Evolutionary conservation across 31 red algal genomes (phyloP), one percentile per base, ranked within the genome.

Genomic region (Endocladia muricata): DNA sequence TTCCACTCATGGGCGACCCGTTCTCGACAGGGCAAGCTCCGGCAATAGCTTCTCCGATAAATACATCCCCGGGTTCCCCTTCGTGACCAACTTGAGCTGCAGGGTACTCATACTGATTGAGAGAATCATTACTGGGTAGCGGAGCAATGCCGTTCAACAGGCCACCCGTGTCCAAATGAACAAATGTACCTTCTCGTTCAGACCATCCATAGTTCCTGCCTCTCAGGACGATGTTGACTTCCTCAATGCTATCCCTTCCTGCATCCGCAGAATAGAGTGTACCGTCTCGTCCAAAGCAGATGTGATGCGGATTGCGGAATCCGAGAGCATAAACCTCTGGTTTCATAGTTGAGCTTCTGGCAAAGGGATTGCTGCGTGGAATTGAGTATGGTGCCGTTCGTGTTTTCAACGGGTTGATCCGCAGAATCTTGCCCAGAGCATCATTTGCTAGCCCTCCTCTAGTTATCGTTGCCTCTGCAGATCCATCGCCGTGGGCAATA

Each of bases 131-230:
- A 11, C 3, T 21, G 29, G 85, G 76, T 34, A 89, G 55, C 7
- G 48, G 34, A 19, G 23, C 25, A 2, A 89, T 61, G 22, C 85
- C 85, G 25, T 28, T 60, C 34, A 70, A 34, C 31, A 89, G 41
- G 21, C 62, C 52, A 3, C 76, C 85, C 36, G 74, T 37, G 2
- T 29, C 33, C 1, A 3, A 32, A 37, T 91, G 71, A 4, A 68
- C 65, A 66, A 83, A 91, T 23, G 87, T 83, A 28, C 87, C 87
- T 71, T 91, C 87, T 4, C 87, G 55, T 63, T 55, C 56, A 38
- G 72, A 37, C 87, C 87, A 89, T 1, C 85, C 85, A 37, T 89
- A 89, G 60, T 89, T 81, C 9, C 34, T 25, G 26, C 85, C 85
- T 4, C 66, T 3, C 15, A 29, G 3, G 15, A 89, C 76, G 33